A percentile compares a stretch with the other conserved stretches of the same genome.
phyloP scores from a whole-genome alignment of 2,329 filamentous ascomycete genomes.

The Neonectria neomacrospora region DNA sequence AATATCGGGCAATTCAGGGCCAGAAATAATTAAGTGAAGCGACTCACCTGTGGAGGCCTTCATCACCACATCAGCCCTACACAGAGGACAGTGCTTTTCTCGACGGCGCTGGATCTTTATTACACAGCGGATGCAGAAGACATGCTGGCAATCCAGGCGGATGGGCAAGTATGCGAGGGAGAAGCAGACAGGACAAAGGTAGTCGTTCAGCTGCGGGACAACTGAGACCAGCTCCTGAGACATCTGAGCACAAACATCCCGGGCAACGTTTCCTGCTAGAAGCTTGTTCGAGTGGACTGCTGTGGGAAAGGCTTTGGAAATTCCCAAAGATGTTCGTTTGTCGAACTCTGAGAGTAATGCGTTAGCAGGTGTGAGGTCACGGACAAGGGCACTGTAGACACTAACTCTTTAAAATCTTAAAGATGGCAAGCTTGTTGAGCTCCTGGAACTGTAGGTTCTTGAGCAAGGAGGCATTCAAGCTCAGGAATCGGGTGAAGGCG shows the following conservation, averaged over 20 bases:
- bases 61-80: constrained; percentile 77
- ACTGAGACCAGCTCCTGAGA: constrained; percentile 76
- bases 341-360: constrained; percentile 76
- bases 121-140: constrained; percentile 87
- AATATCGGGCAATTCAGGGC: constrained; percentile 6
- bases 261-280: constrained; percentile 75
- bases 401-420: constrained; percentile 87
- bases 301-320: constrained; percentile 70
- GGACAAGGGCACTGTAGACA: constrained; percentile 12
- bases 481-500: constrained; percentile 75
- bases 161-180: constrained; percentile 84
- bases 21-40: not conserved
- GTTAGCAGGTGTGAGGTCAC: constrained; percentile 24
- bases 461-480: constrained; percentile 80
- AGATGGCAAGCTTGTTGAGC: constrained; percentile 80
- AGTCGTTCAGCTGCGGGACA: constrained; percentile 86
- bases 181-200: constrained; percentile 83
- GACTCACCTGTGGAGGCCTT: constrained; percentile 71
- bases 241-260: constrained; percentile 79
- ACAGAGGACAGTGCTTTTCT: constrained; percentile 79
- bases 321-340: constrained; percentile 81
- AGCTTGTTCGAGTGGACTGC: constrained; percentile 69
- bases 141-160: constrained; percentile 77
- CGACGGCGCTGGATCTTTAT: constrained; percentile 80
- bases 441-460: constrained; percentile 85